Evolutionary conservation across 495 filamentous ascomycete genomes (phyloP).

Genomic region (Geoglossum glabrum): DNA sequence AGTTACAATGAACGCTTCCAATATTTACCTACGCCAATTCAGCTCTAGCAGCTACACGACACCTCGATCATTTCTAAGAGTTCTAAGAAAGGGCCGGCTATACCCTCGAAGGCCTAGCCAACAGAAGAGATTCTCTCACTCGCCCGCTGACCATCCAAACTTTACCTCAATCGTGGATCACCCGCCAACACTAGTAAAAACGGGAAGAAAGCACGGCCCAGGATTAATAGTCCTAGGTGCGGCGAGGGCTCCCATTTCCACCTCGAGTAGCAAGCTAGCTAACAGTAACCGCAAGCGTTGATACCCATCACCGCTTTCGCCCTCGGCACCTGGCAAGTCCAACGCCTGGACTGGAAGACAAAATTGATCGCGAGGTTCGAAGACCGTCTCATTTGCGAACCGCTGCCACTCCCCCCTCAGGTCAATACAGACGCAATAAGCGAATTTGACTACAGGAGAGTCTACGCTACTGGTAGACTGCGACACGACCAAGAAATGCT

Average conservation of each 20-base stretch:
- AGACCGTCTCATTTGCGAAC: constrained; percentile 69
- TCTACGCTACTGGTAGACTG: constrained; percentile 52
- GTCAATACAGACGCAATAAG: constrained; percentile 59
- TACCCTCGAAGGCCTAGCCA: neutral
- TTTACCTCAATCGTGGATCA: constrained; percentile 75
- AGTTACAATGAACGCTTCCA: neutral
- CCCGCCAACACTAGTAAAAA: constrained; percentile 54
- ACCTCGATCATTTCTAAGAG: neutral
- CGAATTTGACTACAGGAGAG: constrained; percentile 84
- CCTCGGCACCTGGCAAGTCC: constrained; percentile 90
- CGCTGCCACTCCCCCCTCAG: constrained; percentile 65
- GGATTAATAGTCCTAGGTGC: constrained; percentile 65
- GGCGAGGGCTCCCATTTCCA: neutral
- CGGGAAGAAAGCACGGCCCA: constrained; percentile 52
- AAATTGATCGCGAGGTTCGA: constrained; percentile 75
- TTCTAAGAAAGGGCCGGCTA: neutral
- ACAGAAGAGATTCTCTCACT: constrained; percentile 10
- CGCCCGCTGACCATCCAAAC: constrained; percentile 42
- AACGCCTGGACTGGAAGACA: constrained; percentile 83
- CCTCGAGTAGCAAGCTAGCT: neutral
- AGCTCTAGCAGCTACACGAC: neutral
- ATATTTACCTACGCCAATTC: neutral
- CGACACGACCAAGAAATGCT: constrained; percentile 91
- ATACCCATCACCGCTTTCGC: constrained; percentile 82
- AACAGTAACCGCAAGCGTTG: constrained; percentile 31